phyloP scores from a whole-genome alignment of 1,139 yeast species.

The Debaryomycetaceae sp. region DNA sequence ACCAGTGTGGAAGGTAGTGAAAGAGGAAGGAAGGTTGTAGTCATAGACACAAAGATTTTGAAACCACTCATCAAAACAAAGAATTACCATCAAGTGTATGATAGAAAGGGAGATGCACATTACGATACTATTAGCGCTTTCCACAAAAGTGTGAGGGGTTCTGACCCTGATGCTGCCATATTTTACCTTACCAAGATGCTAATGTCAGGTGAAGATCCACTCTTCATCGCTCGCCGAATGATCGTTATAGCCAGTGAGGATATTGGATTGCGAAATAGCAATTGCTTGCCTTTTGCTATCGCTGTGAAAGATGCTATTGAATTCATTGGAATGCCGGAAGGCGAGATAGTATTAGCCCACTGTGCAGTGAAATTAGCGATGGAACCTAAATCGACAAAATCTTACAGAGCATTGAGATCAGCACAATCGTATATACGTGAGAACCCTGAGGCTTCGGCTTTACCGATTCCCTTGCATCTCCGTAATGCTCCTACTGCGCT shows the following conservation, averaged over 20 bases:
- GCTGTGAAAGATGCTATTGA: slow-evolving; percentile 85
- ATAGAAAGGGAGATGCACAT: slow-evolving; percentile 85
- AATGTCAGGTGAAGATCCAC: slow-evolving; percentile 89
- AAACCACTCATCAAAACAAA: slow-evolving; percentile 33
- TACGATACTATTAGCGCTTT: slow-evolving; percentile 94
- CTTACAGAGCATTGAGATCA: slow-evolving; percentile 72
- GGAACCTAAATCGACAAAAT: slow-evolving; percentile 81
- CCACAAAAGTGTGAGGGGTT: slow-evolving; percentile 86
- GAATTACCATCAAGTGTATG: slow-evolving; percentile 65
- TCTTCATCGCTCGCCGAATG: slow-evolving; percentile 89
- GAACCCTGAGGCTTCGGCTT: slow-evolving; percentile 60
- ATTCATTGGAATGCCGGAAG: slow-evolving; percentile 96
- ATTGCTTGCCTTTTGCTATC: slow-evolving; percentile 81
- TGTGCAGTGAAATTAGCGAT: slow-evolving; percentile 85
- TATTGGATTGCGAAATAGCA: slow-evolving; percentile 76
- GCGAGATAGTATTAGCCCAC: slow-evolving; percentile 85
- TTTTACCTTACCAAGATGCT: slow-evolving; percentile 86
- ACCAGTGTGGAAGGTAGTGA: slow-evolving; percentile 16
- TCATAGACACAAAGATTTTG: slow-evolving; percentile 33
- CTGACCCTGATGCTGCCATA: slow-evolving; percentile 84
- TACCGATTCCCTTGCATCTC: slow-evolving; percentile 74
- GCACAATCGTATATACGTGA: slow-evolving; percentile 57
- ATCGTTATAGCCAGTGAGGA: slow-evolving; percentile 91
- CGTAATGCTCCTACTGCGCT: slow-evolving; percentile 91
- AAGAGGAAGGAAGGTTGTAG: slow-evolving; percentile 26